Conservation (phyloP, 805 yeast species). For the Geotrichum ghanense region DNA sequence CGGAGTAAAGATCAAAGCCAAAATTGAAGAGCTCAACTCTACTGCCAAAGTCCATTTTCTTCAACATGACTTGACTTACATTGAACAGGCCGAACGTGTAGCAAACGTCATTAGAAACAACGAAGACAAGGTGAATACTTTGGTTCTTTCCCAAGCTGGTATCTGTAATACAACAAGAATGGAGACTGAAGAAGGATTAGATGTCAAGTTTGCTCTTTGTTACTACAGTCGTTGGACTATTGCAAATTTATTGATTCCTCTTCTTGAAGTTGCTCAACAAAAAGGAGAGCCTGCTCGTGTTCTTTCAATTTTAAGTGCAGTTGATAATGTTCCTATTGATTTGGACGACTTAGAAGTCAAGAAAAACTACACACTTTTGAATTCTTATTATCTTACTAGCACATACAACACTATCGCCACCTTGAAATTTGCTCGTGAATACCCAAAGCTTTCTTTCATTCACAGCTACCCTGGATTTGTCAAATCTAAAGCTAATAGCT, state of each 20-base stretch:
- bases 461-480: constrained; percentile 21
- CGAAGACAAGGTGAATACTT: constrained; percentile 11
- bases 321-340: constrained; percentile 12
- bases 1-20: constrained; percentile 8
- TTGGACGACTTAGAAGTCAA: constrained; percentile 19
- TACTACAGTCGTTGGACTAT: constrained; percentile 21
- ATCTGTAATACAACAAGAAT: constrained; percentile 26
- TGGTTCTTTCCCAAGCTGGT: constrained; percentile 10
- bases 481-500: constrained; percentile 12
- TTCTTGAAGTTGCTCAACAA: constrained; percentile 14
- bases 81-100: constrained; percentile 7
- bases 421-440: constrained; percentile 10
- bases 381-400: constrained; percentile 9
- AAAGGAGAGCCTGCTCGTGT: constrained; percentile 18
- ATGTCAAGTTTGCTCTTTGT: constrained; percentile 17
- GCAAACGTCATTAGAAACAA: constrained; percentile 3
- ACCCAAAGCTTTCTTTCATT: constrained; percentile 16
- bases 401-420: constrained; percentile 16
- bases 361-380: constrained; percentile 12
- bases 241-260: constrained; percentile 14
- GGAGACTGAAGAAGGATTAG: constrained; percentile 21
- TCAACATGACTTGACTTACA: constrained; percentile 3
- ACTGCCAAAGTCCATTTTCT: constrained; percentile 8
- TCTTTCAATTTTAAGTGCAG: constrained; percentile 18
- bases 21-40: constrained; percentile 9